Base-by-base conservation (phyloP, 768 basidiomycete genomes). In the Suillus lakei region DNA sequence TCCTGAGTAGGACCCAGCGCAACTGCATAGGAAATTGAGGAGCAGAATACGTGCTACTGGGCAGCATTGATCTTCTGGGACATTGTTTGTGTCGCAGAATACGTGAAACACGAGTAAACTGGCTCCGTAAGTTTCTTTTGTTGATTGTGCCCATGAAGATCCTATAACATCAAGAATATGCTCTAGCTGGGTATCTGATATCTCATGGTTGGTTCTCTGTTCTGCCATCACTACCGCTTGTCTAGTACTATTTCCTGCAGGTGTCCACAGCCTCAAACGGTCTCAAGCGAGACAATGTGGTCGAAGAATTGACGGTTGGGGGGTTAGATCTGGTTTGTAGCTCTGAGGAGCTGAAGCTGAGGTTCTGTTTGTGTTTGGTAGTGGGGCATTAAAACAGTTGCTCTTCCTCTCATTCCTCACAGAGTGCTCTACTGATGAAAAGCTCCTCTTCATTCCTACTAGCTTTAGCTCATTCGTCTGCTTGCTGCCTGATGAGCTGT, bases 81-180 rank as follows among this genome's bases (percentile, higher is more conserved):
- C 61, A 2, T 36, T 23, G 5, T 64, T 46, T 0, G 38, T 39
- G 60, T 75, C 72, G 32, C 72, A 73, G 60, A 66, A 72, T 0
- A 63, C 64, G 43, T 72, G 71, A 53, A 66, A 74, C 0, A 59
- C 34, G 0, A 69, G 54, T 18, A 73, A 60, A 6, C 74, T 71
- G 0, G 72, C 61, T 0, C 74, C 71, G 18, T 64, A 64, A 0
- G 61, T 62, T 5, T 67, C 63, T 3, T 43, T 16, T 1, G 72
- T 73, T 0, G 63, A 39, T 6, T 67, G 61, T 4, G 55, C 39
- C 70, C 71, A 69, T 18, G 39, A 23, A 0, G 21, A 44, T 21
- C 15, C 18, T 3, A 64, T 34, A 0, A 66, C 50, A 7, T 62
- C 21, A 0, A 64, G 44, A 6, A 64, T 60, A 1, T 21, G 1